These are phyloP conservation scores for Cladosporium velox DNA, from an alignment of 2,329 filamentous ascomycete genomes.

Conservation along the genomic window DNA sequence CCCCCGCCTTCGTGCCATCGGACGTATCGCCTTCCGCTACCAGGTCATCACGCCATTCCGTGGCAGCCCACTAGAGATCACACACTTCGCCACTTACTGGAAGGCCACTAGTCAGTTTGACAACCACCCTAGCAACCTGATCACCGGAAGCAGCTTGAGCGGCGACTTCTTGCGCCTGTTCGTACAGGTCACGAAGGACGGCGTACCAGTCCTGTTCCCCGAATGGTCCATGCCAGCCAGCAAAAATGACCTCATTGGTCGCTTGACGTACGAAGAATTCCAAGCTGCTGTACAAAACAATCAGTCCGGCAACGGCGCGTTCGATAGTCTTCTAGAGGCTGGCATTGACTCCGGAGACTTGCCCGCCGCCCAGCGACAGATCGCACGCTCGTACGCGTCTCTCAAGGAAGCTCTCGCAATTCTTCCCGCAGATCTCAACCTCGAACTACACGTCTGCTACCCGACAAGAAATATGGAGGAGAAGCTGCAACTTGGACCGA, in stretches of 20 bases:
- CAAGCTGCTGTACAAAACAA: constrained; percentile 45
- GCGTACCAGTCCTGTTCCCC: constrained; percentile 83
- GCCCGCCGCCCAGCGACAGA: constrained; percentile 67
- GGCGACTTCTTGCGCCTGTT: constrained; percentile 94
- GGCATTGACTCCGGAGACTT: constrained; percentile 47
- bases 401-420: constrained; percentile 74
- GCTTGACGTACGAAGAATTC: constrained; percentile 75
- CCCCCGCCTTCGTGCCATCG: constrained; percentile 85
- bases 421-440: constrained; percentile 76
- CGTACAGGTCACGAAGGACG: constrained; percentile 87
- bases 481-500: constrained; percentile 68
- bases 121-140: constrained; percentile 78
- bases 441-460: constrained; percentile 91
- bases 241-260: constrained; percentile 73
- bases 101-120: constrained; percentile 95
- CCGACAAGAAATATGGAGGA: constrained; percentile 75
- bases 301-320: constrained; percentile 30
- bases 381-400: constrained; percentile 74
- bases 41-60: constrained; percentile 96
- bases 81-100: constrained; percentile 98
- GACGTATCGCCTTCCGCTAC: constrained; percentile 89
- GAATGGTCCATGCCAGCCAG: constrained; percentile 64
- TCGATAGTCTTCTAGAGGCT: constrained; percentile 33
- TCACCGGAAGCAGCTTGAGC: constrained; percentile 91
- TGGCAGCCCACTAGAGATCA: constrained; percentile 90